Base-by-base conservation (phyloP, 202 grass and related monocot species). In the Panicum virgatum region DNA sequence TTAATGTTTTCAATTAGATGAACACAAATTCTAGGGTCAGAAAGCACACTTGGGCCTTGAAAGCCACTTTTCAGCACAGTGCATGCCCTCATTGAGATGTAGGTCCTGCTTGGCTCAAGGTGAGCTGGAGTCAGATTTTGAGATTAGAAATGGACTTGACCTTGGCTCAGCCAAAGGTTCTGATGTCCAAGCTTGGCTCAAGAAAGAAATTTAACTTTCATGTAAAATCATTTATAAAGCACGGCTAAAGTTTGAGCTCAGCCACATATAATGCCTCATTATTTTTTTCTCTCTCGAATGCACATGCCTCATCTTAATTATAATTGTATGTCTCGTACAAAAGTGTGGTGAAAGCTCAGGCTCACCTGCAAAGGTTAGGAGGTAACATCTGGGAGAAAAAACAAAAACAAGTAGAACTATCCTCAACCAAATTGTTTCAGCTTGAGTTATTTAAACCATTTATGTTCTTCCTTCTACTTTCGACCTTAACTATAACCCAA, bases 401-500 rank as follows among this genome's bases (percentile, higher is more conserved):
- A 36, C 70, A 53, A 37, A 18, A 73, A 73, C 19, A 73, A 73
- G 10, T 73, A 73, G 18, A 52, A 51, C 7, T 38, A 73, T 19
- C 19, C n/a, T 73, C 54, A 38, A n/a, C 20, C 11, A 39, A 3
- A 56, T 12, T 4, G 39, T 38, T 37, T 73, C 20, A 25, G 7
- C 6, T 74, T 9, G 12, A 40, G 12, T 14, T 75, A 26, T 62
- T 75, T 75, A 8, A 18, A 23, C 37, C 16, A 34, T 69, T 39
- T 50, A 34, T 9, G 34, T 50, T 13, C 42, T 65, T 81, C 26
- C 43, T 0, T 73, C 67, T 52, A 80, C 38, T 16, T 86, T 34
- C 18, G 15, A 27, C 23, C 14, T 59, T 70, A 44, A 34, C 38
- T 80, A 12, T 65, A 34, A 81, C 23, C 22, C 39, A 85, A 81